phyloP scores from a whole-genome alignment of 148 eudicot genomes.

The Bassia scoparia region DNA sequence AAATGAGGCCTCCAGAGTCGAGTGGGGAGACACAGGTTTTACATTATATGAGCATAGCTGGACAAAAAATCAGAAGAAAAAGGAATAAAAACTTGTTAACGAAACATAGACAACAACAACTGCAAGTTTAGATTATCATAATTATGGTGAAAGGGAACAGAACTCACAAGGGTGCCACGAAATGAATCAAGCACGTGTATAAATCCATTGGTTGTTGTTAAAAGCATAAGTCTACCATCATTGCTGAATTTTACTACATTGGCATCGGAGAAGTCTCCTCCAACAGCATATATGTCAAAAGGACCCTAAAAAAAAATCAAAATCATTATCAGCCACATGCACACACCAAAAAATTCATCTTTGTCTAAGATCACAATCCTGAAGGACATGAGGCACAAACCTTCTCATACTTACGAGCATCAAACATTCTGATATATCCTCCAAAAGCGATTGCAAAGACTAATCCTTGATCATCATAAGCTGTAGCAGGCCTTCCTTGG shows the following conservation, averaged over 20 bases:
- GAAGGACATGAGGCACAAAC: conserved; percentile 33
- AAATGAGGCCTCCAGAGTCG: conserved; percentile 90
- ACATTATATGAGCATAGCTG: conserved; percentile 67
- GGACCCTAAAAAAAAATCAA: conserved; percentile 69
- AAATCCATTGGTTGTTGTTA: conserved; percentile 76
- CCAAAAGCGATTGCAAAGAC: conserved; percentile 93
- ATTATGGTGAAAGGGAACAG: conserved; percentile 14
- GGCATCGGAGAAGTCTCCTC: conserved; percentile 88
- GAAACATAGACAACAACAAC: background rate
- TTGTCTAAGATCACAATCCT: background rate
- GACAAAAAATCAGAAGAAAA: conserved; percentile 5
- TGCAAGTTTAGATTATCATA: background rate
- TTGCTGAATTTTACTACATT: conserved; percentile 83
- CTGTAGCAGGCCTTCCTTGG: conserved; percentile 95
- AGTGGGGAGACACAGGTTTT: conserved; percentile 67
- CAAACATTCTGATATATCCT: conserved; percentile 88
- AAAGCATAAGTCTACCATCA: conserved; percentile 88
- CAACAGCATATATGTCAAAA: conserved; percentile 76
- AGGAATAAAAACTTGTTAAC: conserved; percentile 14
- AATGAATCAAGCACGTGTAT: conserved; percentile 93
- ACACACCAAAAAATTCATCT: background rate
- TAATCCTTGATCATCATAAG: conserved; percentile 95
- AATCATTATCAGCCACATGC: conserved; percentile 3
- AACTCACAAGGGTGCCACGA: conserved; percentile 78
- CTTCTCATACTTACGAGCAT: conserved; percentile 86